A percentile compares a stretch with the other conserved stretches of the same genome.
These are phyloP conservation scores for Chlorella sp. DNA, from an alignment of 139 green algal genomes.

Conservation along the genomic window DNA sequence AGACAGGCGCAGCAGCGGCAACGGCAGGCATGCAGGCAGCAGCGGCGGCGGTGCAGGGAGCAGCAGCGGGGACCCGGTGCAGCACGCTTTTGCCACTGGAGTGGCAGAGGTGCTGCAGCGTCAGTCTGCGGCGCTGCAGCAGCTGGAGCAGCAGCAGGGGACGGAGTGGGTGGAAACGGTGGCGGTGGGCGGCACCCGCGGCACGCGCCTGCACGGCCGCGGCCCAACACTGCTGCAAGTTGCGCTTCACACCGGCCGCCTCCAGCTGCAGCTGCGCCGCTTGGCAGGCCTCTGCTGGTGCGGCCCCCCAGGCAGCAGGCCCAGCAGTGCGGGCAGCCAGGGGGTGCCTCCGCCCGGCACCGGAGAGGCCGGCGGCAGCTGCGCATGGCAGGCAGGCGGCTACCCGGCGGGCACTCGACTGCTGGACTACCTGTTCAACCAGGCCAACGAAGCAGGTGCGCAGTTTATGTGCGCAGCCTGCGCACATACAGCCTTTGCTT, in stretches of 20 bases:
- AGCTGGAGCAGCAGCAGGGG: conserved; percentile 31
- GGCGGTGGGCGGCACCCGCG: not conserved
- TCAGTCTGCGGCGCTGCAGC: conserved; percentile 23
- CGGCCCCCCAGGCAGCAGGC: not conserved
- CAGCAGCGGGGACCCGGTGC: conserved; percentile 17
- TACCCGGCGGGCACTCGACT: conserved; percentile 12
- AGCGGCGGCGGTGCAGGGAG: too few relatives aligned
- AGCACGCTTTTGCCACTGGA: conserved; percentile 12
- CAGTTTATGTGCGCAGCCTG: not conserved
- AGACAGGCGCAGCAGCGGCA: not conserved
- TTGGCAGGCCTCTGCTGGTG: conserved; percentile 41
- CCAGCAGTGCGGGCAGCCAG: not conserved
- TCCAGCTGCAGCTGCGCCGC: conserved; percentile 28
- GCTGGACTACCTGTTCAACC: conserved; percentile 10
- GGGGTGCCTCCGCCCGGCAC: not conserved
- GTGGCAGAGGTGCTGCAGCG: conserved; percentile 24
- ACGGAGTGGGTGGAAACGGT: not conserved
- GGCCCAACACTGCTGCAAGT: conserved; percentile 29
- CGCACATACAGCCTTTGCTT: not conserved
- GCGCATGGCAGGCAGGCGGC: conserved; percentile 8
- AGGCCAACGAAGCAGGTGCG: conserved; percentile 21
- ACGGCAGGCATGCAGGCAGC: too few relatives aligned
- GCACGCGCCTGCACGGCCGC: not conserved
- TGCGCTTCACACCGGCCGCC: conserved; percentile 12
- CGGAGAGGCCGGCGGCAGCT: not conserved